Conservation (phyloP, 2,329 filamentous ascomycete species). For the Aspergillus terreus region DNA sequence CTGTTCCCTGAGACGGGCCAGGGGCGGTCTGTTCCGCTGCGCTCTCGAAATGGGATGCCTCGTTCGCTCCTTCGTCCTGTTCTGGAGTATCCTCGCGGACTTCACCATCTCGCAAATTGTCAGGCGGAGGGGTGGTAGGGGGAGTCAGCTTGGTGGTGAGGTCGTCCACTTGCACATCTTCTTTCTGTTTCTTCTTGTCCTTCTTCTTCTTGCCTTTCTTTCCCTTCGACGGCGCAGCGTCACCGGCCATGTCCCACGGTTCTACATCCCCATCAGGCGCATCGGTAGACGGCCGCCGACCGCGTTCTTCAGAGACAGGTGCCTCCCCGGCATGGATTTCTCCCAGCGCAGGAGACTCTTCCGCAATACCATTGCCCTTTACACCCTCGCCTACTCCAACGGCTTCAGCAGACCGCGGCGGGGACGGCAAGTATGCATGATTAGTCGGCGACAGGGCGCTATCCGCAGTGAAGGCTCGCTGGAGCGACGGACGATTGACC, state of each 20-base stretch:
- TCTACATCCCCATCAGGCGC: conserved; percentile 1
- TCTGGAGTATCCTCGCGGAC: too few relatives aligned
- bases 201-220: conserved; percentile 33
- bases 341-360: too few relatives aligned
- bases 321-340: not conserved
- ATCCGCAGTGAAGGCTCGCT: conserved; percentile 13
- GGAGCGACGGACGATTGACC: conserved; percentile 1
- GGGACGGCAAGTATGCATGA: not conserved
- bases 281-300: not conserved
- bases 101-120: too few relatives aligned
- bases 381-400: too few relatives aligned
- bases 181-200: conserved; percentile 17
- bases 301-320: not conserved
- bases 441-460: conserved; percentile 1
- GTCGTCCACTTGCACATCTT: conserved; percentile 21
- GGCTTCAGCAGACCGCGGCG: not conserved
- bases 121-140: conserved; percentile 35
- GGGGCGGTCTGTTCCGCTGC: not conserved
- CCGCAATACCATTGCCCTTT: too few relatives aligned
- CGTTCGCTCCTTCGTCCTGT: not conserved
- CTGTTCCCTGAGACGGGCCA: not conserved
- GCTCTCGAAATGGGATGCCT: not conserved
- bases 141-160: conserved; percentile 30
- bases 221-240: conserved; percentile 7
- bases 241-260: not conserved